Evolutionary conservation across 805 yeast species (phyloP).

Genomic region (Candida tibetensis): DNA sequence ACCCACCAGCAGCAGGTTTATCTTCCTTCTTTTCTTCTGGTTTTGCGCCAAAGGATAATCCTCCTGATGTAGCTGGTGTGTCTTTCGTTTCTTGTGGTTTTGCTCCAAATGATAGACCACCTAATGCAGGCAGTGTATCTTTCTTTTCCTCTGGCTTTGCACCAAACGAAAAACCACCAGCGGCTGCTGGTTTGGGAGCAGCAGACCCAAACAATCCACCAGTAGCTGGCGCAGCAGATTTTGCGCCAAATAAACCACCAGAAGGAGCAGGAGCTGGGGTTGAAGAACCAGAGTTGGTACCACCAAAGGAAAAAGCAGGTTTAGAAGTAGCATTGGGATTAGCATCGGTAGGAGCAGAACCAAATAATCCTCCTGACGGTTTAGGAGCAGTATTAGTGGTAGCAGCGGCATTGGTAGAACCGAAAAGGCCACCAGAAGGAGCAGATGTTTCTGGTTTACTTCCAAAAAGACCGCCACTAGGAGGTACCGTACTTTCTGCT

Average conservation of each 20-base stretch:
- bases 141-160: conserved; percentile 21
- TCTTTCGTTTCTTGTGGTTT: conserved; percentile 11
- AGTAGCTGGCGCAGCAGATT: conserved; percentile 7
- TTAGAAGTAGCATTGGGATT: neutral
- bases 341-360: neutral
- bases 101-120: conserved; percentile 21
- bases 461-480: neutral
- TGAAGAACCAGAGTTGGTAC: conserved; percentile 1
- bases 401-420: conserved; percentile 8
- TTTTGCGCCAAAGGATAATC: conserved; percentile 15
- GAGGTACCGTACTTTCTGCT: neutral
- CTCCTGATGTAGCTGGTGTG: conserved; percentile 8
- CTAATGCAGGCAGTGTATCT: conserved; percentile 13
- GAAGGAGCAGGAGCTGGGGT: conserved; percentile 7
- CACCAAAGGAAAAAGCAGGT: conserved; percentile 2
- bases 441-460: conserved; percentile 4
- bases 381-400: conserved; percentile 8
- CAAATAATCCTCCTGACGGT: conserved; percentile 19
- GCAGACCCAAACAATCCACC: conserved; percentile 7
- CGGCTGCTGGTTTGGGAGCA: conserved; percentile 1
- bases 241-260: conserved; percentile 18
- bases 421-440: conserved; percentile 10
- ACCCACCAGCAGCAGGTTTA: conserved; percentile 15
- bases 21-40: conserved; percentile 21
- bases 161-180: conserved; percentile 19